These are phyloP conservation scores for Phylloporus sp. DNA, from an alignment of 768 basidiomycete species.

Conservation along the genomic window DNA sequence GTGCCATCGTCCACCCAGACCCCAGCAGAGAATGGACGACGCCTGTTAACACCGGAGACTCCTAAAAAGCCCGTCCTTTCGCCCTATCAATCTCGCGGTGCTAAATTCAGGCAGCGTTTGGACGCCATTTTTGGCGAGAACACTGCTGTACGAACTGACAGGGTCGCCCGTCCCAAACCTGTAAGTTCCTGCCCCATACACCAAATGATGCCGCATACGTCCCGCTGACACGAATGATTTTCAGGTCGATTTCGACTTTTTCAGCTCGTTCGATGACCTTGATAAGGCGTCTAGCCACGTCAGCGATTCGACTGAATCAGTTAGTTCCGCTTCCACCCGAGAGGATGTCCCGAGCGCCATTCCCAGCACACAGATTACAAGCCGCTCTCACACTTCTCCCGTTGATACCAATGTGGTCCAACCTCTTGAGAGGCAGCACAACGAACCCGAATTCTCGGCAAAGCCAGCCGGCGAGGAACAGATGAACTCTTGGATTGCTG, in stretches of 20 bases:
- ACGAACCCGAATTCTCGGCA: neutral
- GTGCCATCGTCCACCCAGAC: neutral
- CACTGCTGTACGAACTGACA: conserved; percentile 21
- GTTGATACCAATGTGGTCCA: neutral
- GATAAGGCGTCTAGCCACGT: conserved; percentile 3
- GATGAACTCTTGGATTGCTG: conserved; percentile 15
- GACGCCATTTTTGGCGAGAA: conserved; percentile 17
- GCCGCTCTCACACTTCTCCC: conserved; percentile 8
- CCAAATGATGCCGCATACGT: neutral
- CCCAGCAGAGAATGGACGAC: neutral
- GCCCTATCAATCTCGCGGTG: conserved; percentile 17
- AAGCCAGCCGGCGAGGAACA: conserved; percentile 3
- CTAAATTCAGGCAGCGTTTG: conserved; percentile 19
- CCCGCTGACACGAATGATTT: neutral
- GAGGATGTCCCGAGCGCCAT: conserved; percentile 1
- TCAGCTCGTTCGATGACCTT: conserved; percentile 1
- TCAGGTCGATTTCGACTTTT: conserved; percentile 14
- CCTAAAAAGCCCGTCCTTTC: neutral
- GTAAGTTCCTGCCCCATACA: conserved; percentile 7
- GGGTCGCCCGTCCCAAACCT: conserved; percentile 15
- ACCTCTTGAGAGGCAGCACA: neutral
- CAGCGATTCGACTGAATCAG: conserved; percentile 3
- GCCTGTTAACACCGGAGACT: neutral
- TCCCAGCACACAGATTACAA: conserved; percentile 19
- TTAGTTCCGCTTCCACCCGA: neutral